Conservation (phyloP, 257 asterid species). For the Solanum phureja region DNA sequence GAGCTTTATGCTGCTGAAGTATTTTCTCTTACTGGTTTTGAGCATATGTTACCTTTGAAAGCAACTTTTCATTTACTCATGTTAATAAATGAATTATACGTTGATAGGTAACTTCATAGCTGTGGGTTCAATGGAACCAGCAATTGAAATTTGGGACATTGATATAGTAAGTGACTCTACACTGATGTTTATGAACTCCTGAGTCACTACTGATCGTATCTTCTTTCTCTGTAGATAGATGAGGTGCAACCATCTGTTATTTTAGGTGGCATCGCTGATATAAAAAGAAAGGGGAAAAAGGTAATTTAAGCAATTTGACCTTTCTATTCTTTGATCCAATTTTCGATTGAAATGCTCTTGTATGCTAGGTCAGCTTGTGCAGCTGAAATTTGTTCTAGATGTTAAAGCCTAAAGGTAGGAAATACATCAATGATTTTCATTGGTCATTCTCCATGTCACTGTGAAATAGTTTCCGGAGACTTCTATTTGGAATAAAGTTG, state of each 20-base stretch:
- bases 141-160: conserved; percentile 96
- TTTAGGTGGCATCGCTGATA: conserved; percentile 69
- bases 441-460: background rate
- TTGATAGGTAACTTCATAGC: conserved; percentile 78
- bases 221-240: conserved; percentile 45
- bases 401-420: background rate
- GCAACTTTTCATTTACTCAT: background rate
- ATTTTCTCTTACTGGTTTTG: background rate
- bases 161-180: conserved; percentile 48
- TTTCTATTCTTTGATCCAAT: background rate
- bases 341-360: background rate
- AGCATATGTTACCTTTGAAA: background rate
- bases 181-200: background rate
- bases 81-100: conserved; percentile 1
- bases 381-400: background rate
- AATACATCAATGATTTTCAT: background rate
- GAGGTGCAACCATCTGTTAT: conserved; percentile 76
- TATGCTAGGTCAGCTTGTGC: background rate
- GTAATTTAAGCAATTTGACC: conserved; percentile 14
- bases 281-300: conserved; percentile 70
- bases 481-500: background rate
- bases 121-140: conserved; percentile 91
- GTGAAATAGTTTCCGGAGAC: background rate
- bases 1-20: background rate
- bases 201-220: background rate